Conservation (phyloP, 1,139 yeast species). For the Wickerhamomyces sp. region DNA sequence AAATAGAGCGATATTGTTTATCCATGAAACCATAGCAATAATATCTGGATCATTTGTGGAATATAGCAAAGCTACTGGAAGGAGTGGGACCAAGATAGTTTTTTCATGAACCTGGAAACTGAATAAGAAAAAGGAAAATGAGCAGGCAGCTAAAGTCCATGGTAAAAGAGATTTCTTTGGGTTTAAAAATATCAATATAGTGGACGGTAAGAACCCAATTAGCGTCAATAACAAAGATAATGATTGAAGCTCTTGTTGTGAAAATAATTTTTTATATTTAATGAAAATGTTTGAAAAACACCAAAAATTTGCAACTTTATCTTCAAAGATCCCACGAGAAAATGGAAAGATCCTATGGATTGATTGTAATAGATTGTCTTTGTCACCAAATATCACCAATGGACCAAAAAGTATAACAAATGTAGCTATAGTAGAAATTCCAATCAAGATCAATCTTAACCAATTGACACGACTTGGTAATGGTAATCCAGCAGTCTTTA, state of each 20-base stretch:
- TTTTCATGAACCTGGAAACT: constrained; percentile 97
- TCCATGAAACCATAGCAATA: constrained; percentile 78
- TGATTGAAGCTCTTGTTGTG: constrained; percentile 54
- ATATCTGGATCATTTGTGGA: constrained; percentile 54
- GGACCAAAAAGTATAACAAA: constrained; percentile 57
- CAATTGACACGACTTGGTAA: constrained; percentile 32
- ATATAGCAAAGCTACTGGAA: constrained; percentile 74
- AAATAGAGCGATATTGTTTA: constrained; percentile 77
- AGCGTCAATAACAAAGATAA: constrained; percentile 64
- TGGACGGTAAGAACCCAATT: constrained; percentile 63
- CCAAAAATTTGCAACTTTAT: constrained; percentile 97
- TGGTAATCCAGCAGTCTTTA: constrained; percentile 15
- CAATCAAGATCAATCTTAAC: constrained; percentile 54
- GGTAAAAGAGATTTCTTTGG: constrained; percentile 50
- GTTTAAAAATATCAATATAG: constrained; percentile 46
- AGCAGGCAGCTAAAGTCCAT: constrained; percentile 78
- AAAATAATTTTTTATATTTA: constrained; percentile 59
- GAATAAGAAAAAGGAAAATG: constrained; percentile 85
- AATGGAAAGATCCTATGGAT: constrained; percentile 83
- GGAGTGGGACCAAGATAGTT: constrained; percentile 77
- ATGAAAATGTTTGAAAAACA: constrained; percentile 77
- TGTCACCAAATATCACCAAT: constrained; percentile 41
- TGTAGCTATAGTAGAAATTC: constrained; percentile 55
- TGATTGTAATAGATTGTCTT: constrained; percentile 38
- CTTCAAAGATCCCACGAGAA: constrained; percentile 93